Evolutionary conservation across 139 green algal genomes (phyloP).

Genomic region (Asterochloris sp.): DNA sequence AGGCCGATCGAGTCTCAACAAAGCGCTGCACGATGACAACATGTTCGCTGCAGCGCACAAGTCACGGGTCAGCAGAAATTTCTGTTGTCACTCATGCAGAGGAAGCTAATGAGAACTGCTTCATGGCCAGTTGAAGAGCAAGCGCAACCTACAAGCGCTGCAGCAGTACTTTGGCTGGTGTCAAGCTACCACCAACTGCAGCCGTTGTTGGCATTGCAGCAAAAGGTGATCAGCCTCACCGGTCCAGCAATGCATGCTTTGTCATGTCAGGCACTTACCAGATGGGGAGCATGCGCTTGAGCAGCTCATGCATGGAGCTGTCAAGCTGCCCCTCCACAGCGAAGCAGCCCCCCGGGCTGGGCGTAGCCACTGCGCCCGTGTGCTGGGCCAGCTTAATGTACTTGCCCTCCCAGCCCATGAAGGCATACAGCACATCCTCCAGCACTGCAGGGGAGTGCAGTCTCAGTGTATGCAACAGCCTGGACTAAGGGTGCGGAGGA

Average conservation of each 20-base stretch:
- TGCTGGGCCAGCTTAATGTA: slow-evolving; percentile 9
- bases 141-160: too few species aligned
- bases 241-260: background rate
- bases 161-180: too few species aligned
- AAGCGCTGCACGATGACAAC: slow-evolving; percentile 68
- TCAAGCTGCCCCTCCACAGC: slow-evolving; percentile 50
- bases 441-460: slow-evolving; percentile 54
- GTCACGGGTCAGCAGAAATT: background rate
- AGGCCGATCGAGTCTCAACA: slow-evolving; percentile 68
- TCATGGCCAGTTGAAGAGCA: too few species aligned
- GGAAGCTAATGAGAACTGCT: background rate
- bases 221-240: too few species aligned
- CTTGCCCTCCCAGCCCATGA: slow-evolving; percentile 67
- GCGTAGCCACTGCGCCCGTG: background rate
- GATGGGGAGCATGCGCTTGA: slow-evolving; percentile 75
- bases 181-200: too few species aligned
- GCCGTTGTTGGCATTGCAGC: too few species aligned
- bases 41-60: slow-evolving; percentile 56
- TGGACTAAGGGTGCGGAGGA: background rate
- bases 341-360: slow-evolving; percentile 31
- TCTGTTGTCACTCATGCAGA: too few species aligned
- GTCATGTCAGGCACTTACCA: slow-evolving; percentile 39
- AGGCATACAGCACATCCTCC: slow-evolving; percentile 79
- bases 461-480: background rate
- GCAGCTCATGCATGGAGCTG: slow-evolving; percentile 54